Percentiles rank a stretch among this genome's conserved stretches.
Conservation (phyloP, 78 protist genomes). For the Dictyostelium purpureum region DNA sequence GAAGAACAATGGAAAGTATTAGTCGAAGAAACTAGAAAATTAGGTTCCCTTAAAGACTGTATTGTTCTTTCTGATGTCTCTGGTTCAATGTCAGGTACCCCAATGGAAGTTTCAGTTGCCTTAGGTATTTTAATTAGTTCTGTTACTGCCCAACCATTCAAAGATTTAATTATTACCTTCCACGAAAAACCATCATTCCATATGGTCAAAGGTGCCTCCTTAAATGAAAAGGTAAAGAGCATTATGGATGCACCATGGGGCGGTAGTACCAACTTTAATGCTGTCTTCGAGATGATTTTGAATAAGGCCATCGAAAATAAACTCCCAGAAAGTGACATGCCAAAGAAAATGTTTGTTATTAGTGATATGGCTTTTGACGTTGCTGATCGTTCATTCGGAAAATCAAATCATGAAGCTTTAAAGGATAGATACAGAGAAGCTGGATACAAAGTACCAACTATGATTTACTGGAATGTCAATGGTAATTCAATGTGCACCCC, state of each 20-base stretch:
- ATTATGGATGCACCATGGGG: constrained; percentile 33
- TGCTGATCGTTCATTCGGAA: constrained; percentile 1
- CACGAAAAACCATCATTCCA: constrained; percentile 50
- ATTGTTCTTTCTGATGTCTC: constrained; percentile 57
- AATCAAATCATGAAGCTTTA: constrained; percentile 33
- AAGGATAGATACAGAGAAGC: constrained; percentile 17
- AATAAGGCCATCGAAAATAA: constrained; percentile 27
- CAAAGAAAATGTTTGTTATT: constrained; percentile 72
- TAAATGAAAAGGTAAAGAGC: constrained; percentile 17
- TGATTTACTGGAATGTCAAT: constrained; percentile 76
- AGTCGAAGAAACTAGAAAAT: constrained; percentile 33
- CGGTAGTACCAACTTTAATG: constrained; percentile 58
- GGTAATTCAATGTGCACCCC: constrained; percentile 13
- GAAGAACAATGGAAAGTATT: constrained; percentile 78
- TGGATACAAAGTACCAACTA: constrained; percentile 45
- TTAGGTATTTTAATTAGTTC: constrained; percentile 53
- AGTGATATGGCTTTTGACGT: constrained; percentile 73
- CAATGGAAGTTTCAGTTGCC: constrained; percentile 80
- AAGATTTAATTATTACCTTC: constrained; percentile 55
- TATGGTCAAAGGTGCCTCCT: background rate
- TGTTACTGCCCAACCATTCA: constrained; percentile 51
- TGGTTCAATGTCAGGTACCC: constrained; percentile 57
- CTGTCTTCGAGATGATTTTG: constrained; percentile 15
- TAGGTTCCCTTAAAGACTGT: constrained; percentile 21
- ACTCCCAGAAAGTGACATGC: constrained; percentile 67